phyloP scores from a whole-genome alignment of 1,284 basidiomycete species.

The Moniliophthora roreri region DNA sequence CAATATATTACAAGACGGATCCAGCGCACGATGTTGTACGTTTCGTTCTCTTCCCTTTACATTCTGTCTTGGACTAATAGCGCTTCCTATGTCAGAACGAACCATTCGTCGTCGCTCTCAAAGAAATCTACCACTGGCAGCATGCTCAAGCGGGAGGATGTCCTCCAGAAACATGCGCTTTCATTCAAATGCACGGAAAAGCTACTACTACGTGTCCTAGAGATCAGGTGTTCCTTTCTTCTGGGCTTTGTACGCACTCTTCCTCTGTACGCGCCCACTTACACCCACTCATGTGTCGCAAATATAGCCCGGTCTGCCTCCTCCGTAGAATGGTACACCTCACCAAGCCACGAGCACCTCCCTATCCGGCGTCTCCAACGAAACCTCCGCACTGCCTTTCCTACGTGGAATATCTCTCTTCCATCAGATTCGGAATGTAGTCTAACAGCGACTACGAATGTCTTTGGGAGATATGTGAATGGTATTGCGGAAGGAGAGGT shows the following conservation, averaged over 20 bases:
- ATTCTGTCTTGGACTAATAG: too few relatives aligned
- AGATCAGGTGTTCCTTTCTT: constrained; percentile 42
- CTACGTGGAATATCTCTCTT: constrained; percentile 33
- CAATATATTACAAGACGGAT: constrained; percentile 39
- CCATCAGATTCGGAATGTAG: constrained; percentile 36
- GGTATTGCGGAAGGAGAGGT: constrained; percentile 28
- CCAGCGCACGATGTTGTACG: constrained; percentile 41
- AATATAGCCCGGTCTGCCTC: constrained; percentile 17
- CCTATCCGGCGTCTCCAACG: constrained; percentile 35
- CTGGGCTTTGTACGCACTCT: constrained; percentile 36
- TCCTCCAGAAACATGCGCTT: too few relatives aligned
- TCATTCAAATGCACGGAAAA: constrained; percentile 47
- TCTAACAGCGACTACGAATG: constrained; percentile 41
- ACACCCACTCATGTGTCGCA: too few relatives aligned
- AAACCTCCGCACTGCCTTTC: constrained; percentile 29
- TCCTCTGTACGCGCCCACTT: not conserved
- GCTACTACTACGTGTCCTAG: constrained; percentile 30
- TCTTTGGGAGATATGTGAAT: constrained; percentile 42
- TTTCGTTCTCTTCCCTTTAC: not conserved
- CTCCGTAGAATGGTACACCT: constrained; percentile 23
- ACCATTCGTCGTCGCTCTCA: constrained; percentile 36
- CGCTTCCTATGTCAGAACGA: constrained; percentile 19
- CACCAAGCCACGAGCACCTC: constrained; percentile 24
- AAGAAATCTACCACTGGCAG: constrained; percentile 38
- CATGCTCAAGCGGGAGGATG: constrained; percentile 34